Conservation (phyloP, 2,329 filamentous ascomycete genomes). For the Fusarium continuum region DNA sequence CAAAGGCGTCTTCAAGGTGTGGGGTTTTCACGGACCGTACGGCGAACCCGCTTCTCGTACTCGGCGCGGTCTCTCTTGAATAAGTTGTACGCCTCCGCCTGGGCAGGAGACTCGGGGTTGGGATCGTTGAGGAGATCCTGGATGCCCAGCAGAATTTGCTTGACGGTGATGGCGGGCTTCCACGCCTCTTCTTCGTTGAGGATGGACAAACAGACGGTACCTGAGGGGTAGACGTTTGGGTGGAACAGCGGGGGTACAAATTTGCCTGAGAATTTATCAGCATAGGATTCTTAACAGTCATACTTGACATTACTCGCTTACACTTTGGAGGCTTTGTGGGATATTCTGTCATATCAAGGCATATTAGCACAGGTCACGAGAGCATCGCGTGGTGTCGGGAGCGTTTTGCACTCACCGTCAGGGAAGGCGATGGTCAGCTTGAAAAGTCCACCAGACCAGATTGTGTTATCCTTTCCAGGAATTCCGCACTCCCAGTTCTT, state of each 20-base stretch:
- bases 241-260: slow-evolving; percentile 96
- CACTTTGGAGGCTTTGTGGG: slow-evolving; percentile 99
- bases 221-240: slow-evolving; percentile 97
- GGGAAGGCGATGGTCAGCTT: slow-evolving; percentile 94
- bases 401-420: slow-evolving; percentile 72
- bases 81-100: slow-evolving; percentile 96
- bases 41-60: slow-evolving; percentile 88
- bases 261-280: slow-evolving; percentile 72
- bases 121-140: slow-evolving; percentile 96
- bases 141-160: slow-evolving; percentile 95
- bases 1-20: slow-evolving; percentile 63
- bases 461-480: slow-evolving; percentile 93
- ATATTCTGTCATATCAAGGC: slow-evolving; percentile 72
- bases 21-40: slow-evolving; percentile 89
- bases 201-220: slow-evolving; percentile 96
- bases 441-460: slow-evolving; percentile 98
- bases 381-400: neutral
- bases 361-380: slow-evolving; percentile 21
- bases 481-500: slow-evolving; percentile 98
- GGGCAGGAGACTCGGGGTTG: slow-evolving; percentile 95
- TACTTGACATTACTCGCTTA: slow-evolving; percentile 57
- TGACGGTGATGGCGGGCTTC: slow-evolving; percentile 98
- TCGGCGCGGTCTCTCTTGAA: slow-evolving; percentile 89
- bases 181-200: slow-evolving; percentile 98
- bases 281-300: neutral